A percentile compares a stretch with the other conserved stretches of the same genome.
These are phyloP conservation scores for Cyphellophora europaea DNA, from an alignment of 2,329 filamentous ascomycete species.

Conservation along the genomic window DNA sequence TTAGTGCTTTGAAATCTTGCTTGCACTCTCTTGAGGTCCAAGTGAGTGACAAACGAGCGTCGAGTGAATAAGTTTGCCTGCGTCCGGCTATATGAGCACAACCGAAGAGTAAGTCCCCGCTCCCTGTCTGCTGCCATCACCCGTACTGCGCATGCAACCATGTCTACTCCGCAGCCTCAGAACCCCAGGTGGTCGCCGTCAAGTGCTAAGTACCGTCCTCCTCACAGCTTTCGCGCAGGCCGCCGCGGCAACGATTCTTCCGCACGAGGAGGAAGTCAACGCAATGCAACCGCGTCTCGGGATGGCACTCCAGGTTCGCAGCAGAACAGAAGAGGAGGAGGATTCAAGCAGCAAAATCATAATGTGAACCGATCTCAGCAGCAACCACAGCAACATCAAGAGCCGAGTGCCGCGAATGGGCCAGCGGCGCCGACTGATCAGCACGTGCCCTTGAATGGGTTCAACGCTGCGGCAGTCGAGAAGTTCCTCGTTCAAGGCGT, in stretches of 20 bases:
- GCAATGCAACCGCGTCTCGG: conserved; percentile 3
- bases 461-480: conserved; percentile 34
- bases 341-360: not conserved
- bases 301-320: conserved; percentile 9
- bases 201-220: conserved; percentile 10
- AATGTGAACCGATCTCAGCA: conserved; percentile 1
- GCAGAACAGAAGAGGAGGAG: conserved; percentile 14
- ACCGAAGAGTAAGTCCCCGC: conserved; percentile 12
- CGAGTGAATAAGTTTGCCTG: no score
- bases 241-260: conserved; percentile 13
- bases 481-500: conserved; percentile 31
- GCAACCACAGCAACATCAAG: no score
- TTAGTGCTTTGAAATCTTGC: no score
- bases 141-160: not conserved
- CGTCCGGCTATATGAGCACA: conserved; percentile 4
- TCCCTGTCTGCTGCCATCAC: conserved; percentile 11
- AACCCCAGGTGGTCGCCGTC: no score
- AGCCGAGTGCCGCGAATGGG: no score
- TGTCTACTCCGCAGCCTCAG: no score
- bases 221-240: conserved; percentile 8
- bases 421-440: no score
- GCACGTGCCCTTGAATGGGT: conserved; percentile 32
- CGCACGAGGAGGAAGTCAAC: not conserved
- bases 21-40: no score
- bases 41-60: no score